Percentiles rank a stretch among this genome's conserved stretches.
Evolutionary conservation across 1,139 yeast species (phyloP).

Genomic region (Debaryomyces sp.): DNA sequence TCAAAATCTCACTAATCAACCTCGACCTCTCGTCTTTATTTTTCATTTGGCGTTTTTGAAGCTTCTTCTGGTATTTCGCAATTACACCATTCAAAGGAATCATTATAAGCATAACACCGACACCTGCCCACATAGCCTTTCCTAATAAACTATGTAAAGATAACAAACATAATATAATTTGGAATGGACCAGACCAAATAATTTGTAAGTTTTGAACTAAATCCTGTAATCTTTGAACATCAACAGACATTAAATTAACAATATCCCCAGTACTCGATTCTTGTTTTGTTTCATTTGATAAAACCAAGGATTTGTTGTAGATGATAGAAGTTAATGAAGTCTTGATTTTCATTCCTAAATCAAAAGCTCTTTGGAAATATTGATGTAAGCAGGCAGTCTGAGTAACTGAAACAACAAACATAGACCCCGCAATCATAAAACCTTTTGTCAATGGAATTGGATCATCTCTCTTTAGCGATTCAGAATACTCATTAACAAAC

Average conservation of each 20-base stretch:
- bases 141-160: constrained; percentile 81
- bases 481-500: constrained; percentile 79
- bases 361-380: constrained; percentile 87
- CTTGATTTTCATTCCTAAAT: constrained; percentile 87
- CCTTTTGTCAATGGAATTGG: constrained; percentile 75
- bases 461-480: constrained; percentile 34
- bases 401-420: constrained; percentile 80
- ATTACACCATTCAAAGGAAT: constrained; percentile 81
- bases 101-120: constrained; percentile 76
- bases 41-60: constrained; percentile 64
- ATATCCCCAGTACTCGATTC: constrained; percentile 92
- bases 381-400: constrained; percentile 92
- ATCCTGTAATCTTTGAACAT: constrained; percentile 92
- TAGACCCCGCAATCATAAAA: constrained; percentile 74
- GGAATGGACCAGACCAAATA: constrained; percentile 97
- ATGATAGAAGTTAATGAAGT: constrained; percentile 78
- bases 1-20: constrained; percentile 80
- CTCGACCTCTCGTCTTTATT: constrained; percentile 53
- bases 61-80: constrained; percentile 70
- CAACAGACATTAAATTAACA: constrained; percentile 96
- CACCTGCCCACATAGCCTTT: constrained; percentile 97
- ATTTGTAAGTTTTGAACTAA: constrained; percentile 84
- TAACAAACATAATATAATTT: constrained; percentile 74
- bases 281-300: constrained; percentile 84
- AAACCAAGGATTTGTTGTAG: constrained; percentile 75